phyloP scores from a whole-genome alignment of 1,139 yeast genomes.

The Suhomyces chickasaworum region DNA sequence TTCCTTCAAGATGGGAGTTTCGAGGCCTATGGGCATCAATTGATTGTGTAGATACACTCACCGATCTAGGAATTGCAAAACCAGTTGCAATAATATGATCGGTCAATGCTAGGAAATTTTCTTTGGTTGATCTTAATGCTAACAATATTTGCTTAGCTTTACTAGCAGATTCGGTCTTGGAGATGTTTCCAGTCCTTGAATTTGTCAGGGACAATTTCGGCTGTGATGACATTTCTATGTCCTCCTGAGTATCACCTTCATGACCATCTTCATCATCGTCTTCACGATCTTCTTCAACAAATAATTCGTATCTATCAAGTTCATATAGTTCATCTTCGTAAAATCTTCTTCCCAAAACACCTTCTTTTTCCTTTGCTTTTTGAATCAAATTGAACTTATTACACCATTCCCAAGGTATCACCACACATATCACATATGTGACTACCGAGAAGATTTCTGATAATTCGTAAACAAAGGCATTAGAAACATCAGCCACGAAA shows the following conservation, averaged over 20 bases:
- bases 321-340: slow-evolving; percentile 67
- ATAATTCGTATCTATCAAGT: slow-evolving; percentile 45
- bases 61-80: slow-evolving; percentile 59
- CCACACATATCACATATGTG: slow-evolving; percentile 71
- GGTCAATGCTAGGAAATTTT: slow-evolving; percentile 46
- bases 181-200: background rate
- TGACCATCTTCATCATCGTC: slow-evolving; percentile 9
- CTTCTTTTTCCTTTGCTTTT: slow-evolving; percentile 70
- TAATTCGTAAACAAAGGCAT: slow-evolving; percentile 68
- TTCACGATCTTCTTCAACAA: slow-evolving; percentile 29
- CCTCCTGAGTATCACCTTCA: slow-evolving; percentile 3
- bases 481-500: slow-evolving; percentile 76
- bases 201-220: background rate
- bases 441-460: slow-evolving; percentile 75
- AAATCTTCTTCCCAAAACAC: slow-evolving; percentile 76
- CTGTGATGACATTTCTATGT: background rate
- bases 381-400: slow-evolving; percentile 65
- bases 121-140: slow-evolving; percentile 33
- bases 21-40: slow-evolving; percentile 13
- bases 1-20: slow-evolving; percentile 19
- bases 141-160: slow-evolving; percentile 5
- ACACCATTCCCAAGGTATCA: slow-evolving; percentile 88
- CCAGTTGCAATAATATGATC: slow-evolving; percentile 63
- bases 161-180: background rate
- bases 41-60: slow-evolving; percentile 38